Base-by-base conservation (phyloP, 768 basidiomycete genomes). In the Agrocybe chaxingu region DNA sequence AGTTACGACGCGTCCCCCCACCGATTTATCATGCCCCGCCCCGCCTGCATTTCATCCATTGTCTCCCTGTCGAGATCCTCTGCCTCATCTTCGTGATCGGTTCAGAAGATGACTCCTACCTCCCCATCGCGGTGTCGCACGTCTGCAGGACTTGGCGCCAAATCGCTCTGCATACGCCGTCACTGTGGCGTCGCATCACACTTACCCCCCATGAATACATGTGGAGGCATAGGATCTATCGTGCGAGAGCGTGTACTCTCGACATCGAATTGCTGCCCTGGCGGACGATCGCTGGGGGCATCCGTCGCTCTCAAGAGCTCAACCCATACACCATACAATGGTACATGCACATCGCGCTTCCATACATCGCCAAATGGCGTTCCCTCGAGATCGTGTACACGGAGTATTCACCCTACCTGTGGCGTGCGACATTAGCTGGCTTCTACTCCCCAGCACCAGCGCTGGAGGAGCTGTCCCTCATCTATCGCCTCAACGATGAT, bases 401-500 rank as follows among this genome's bases (percentile, higher is more conserved):
- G 34, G 70, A 75, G 11, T 80, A 82, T 48, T 71, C 78, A 3
- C 85, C 85, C 1, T 82, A 78, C 61, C 69, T 88, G n/a, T 85
- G 82, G 81, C 84, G 82, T 45, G 80, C 82, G 9, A 76, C 83
- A 16, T 71, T 88, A 36, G 81, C 82, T 3, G 74, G 70, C 18
- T 75, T 76, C 52, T 83, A 79, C 58, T 70, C 68, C 7, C 64
- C 66, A 18, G 58, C 58, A 43, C 50, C 70, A 19, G 45, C 61
- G 45, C 67, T 89, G 43, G 79, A 81, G 55, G 78, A 80, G 10
- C 66, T 89, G 16, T 72, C 71, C 7, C 72, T 89, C 16, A 64
- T 79, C 12, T 82, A 84, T 60, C 79, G 80, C 29, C 68, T 68
- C 36, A 89, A 88, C 57, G 85, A 88, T 52, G 85, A 87, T 58